Percentiles rank a stretch among this genome's conserved stretches.
Evolutionary conservation across 306 rosid species (phyloP).

Genomic region (Vicia faba): DNA sequence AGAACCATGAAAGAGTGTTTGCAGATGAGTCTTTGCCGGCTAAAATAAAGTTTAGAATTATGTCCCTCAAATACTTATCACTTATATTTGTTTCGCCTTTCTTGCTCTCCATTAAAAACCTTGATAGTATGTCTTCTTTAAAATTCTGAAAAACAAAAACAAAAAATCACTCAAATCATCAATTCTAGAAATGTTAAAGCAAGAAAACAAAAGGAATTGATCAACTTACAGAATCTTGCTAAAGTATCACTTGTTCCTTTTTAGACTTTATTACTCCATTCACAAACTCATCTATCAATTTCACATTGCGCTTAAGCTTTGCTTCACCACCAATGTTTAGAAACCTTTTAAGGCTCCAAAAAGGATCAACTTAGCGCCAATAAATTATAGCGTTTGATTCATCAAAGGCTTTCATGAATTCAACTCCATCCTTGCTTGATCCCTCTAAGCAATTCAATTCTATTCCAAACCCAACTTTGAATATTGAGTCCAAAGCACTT

Average conservation of each 20-base stretch:
- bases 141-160: constrained; percentile 41
- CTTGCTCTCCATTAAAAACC: constrained; percentile 72
- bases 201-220: background rate
- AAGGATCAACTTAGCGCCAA: constrained; percentile 75
- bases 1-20: constrained; percentile 77
- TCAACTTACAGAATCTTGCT: constrained; percentile 52
- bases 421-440: constrained; percentile 56
- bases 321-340: constrained; percentile 73
- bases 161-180: background rate
- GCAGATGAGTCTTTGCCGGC: constrained; percentile 83
- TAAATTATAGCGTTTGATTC: constrained; percentile 60
- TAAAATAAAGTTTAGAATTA: constrained; percentile 65
- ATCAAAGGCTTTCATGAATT: constrained; percentile 75
- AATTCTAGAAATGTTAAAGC: too few species aligned
- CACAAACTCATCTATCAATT: constrained; percentile 54
- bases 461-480: constrained; percentile 89
- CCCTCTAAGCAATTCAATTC: constrained; percentile 76
- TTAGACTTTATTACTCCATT: constrained; percentile 48
- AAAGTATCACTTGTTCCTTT: constrained; percentile 41
- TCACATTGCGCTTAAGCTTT: constrained; percentile 51
- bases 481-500: constrained; percentile 71
- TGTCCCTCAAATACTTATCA: constrained; percentile 66
- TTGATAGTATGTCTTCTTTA: constrained; percentile 77
- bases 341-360: constrained; percentile 66
- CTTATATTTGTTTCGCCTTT: constrained; percentile 58